Evolutionary conservation across 805 yeast species (phyloP).

Genomic region (Scheffersomyces amazonensis): DNA sequence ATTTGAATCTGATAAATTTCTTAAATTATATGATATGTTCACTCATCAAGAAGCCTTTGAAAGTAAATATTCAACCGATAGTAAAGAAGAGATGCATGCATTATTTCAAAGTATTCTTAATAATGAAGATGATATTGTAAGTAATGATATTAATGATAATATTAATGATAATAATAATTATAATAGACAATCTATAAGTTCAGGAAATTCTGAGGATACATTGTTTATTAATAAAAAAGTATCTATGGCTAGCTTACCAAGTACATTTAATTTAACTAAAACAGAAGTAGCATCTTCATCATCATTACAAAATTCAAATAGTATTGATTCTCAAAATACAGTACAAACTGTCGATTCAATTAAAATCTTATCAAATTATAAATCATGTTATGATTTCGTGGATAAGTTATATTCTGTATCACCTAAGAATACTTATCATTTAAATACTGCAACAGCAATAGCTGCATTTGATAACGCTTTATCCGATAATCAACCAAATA

Average conservation of each 20-base stretch:
- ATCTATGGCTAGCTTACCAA: slow-evolving; percentile 11
- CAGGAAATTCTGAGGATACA: slow-evolving; percentile 15
- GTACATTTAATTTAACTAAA: slow-evolving; percentile 9
- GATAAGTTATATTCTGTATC: slow-evolving; percentile 39
- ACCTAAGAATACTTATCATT: slow-evolving; percentile 37
- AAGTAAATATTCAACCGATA: slow-evolving; percentile 6
- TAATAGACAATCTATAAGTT: slow-evolving; percentile 10
- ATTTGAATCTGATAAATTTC: slow-evolving; percentile 7
- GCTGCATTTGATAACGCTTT: slow-evolving; percentile 13
- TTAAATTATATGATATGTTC: slow-evolving; percentile 15
- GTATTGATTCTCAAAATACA: background rate
- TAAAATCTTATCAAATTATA: slow-evolving; percentile 8
- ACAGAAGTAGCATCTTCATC: slow-evolving; percentile 1
- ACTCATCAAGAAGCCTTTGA: slow-evolving; percentile 10
- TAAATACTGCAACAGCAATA: slow-evolving; percentile 23
- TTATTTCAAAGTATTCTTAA: slow-evolving; percentile 8
- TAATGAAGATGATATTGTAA: slow-evolving; percentile 1
- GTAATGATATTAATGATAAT: background rate
- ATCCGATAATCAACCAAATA: slow-evolving; percentile 3
- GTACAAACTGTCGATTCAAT: background rate
- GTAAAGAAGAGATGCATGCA: slow-evolving; percentile 8
- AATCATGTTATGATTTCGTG: slow-evolving; percentile 23
- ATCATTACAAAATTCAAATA: slow-evolving; percentile 2
- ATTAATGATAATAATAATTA: background rate
- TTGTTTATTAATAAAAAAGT: slow-evolving; percentile 5